Percentiles rank a stretch among this genome's conserved stretches.
These are phyloP conservation scores for Scutellospora calospora DNA, from an alignment of 371 early-diverging fungal species.

Conservation along the genomic window DNA sequence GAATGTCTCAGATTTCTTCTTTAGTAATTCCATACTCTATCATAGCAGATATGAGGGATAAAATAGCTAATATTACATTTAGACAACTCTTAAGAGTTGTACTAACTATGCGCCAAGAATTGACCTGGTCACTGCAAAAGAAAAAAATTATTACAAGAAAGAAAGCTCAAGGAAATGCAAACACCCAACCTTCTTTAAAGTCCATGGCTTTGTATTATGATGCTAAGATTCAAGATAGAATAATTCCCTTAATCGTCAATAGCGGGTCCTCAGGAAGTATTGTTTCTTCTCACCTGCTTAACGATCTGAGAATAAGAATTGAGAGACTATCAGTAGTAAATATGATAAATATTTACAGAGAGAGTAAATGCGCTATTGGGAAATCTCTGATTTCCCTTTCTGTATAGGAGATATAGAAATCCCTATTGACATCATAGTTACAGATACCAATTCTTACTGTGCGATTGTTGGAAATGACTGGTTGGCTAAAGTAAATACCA, in stretches of 20 bases:
- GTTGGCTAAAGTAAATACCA: not conserved
- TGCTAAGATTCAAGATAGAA: not conserved
- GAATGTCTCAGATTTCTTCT: too few species aligned
- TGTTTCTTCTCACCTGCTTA: not conserved
- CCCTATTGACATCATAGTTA: not conserved
- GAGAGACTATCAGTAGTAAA: not conserved
- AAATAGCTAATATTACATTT: not conserved
- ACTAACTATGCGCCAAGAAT: not conserved
- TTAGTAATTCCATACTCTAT: too few species aligned
- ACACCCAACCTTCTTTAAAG: not conserved
- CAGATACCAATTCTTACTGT: not conserved
- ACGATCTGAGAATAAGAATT: not conserved
- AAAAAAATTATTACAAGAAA: not conserved
- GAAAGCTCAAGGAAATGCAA: not conserved
- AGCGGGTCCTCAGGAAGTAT: not conserved
- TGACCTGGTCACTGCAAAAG: too few species aligned
- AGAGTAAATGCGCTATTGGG: not conserved
- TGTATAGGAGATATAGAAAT: not conserved
- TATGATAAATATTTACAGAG: not conserved
- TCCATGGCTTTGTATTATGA: not conserved
- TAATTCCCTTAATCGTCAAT: not conserved
- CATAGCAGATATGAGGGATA: not conserved
- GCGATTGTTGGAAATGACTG: not conserved
- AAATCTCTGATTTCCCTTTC: not conserved
- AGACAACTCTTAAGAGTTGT: not conserved